Evolutionary conservation across 2,329 filamentous ascomycete genomes (phyloP).

Genomic region (Volutella citrinella): DNA sequence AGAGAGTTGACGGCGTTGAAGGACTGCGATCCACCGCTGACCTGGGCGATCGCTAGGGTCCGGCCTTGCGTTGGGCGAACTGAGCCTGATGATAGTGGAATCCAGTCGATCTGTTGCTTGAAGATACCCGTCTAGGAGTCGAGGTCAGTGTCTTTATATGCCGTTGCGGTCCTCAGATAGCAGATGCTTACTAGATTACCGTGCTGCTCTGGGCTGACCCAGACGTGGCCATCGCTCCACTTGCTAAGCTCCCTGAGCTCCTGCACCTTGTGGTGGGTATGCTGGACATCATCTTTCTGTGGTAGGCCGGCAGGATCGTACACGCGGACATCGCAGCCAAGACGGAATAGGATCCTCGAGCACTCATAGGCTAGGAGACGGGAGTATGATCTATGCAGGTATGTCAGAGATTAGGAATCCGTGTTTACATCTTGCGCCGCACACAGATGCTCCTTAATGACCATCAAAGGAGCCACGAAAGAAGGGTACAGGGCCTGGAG

Average conservation of each 20-base stretch:
- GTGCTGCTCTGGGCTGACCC: constrained; percentile 65
- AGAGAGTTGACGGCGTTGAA: constrained; percentile 67
- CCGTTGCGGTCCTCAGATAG: neutral
- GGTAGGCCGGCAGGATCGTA: constrained; percentile 58
- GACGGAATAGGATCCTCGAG: constrained; percentile 56
- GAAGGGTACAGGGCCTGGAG: neutral
- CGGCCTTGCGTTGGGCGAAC: constrained; percentile 65
- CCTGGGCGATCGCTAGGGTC: constrained; percentile 60
- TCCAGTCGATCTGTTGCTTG: constrained; percentile 71
- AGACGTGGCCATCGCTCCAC: constrained; percentile 67
- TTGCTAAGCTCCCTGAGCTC: constrained; percentile 58
- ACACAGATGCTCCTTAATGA: neutral
- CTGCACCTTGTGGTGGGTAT: constrained; percentile 57
- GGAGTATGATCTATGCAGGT: constrained; percentile 50
- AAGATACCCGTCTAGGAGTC: constrained; percentile 55
- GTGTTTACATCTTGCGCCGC: neutral
- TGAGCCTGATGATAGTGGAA: constrained; percentile 58
- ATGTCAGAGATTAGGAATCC: neutral
- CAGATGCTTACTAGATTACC: constrained; percentile 51
- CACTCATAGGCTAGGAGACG: constrained; percentile 58
- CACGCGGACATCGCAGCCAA: constrained; percentile 65
- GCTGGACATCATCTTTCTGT: constrained; percentile 60
- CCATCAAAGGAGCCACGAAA: neutral
- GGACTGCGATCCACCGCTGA: constrained; percentile 62
- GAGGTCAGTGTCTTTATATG: constrained; percentile 1